Evolutionary conservation across 2,329 filamentous ascomycete genomes (phyloP).

Genomic region (Xylariales sp.): DNA sequence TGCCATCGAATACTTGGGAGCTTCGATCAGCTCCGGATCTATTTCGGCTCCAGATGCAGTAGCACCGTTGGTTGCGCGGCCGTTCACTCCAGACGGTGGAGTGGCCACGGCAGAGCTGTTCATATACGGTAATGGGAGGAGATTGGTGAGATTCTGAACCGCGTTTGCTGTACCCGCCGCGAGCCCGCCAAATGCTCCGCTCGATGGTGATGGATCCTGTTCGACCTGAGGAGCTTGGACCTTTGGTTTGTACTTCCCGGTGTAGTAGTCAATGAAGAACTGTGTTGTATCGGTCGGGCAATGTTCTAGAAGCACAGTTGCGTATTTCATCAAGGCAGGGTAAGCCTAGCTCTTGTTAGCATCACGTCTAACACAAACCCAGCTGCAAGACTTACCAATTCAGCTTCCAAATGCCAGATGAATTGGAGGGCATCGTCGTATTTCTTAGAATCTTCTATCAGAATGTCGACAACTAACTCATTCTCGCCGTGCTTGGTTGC

Average conservation of each 20-base stretch:
- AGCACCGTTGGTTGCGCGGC: slow-evolving; percentile 48
- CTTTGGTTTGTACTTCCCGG: slow-evolving; percentile 73
- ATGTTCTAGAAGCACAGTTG: slow-evolving; percentile 82
- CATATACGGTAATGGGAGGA: slow-evolving; percentile 84
- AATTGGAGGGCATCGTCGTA: slow-evolving; percentile 87
- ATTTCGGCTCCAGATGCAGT: slow-evolving; percentile 36
- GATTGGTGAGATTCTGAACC: slow-evolving; percentile 78
- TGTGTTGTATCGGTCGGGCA: slow-evolving; percentile 78
- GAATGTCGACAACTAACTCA: slow-evolving; percentile 88
- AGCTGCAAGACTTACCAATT: slow-evolving; percentile 50
- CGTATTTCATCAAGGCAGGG: slow-evolving; percentile 89
- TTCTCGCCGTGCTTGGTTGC: slow-evolving; percentile 92
- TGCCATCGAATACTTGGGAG: slow-evolving; percentile 68
- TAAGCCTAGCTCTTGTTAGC: slow-evolving; percentile 60
- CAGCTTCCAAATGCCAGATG: slow-evolving; percentile 81
- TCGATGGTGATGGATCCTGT: slow-evolving; percentile 30
- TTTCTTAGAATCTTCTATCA: slow-evolving; percentile 92
- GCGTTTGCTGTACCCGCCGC: slow-evolving; percentile 64
- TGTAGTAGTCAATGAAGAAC: slow-evolving; percentile 93
- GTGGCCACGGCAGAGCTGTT: slow-evolving; percentile 56
- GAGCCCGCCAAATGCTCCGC: slow-evolving; percentile 30
- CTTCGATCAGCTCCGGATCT: slow-evolving; percentile 39
- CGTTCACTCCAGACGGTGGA: slow-evolving; percentile 45
- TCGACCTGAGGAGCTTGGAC: slow-evolving; percentile 45
- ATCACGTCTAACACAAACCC: slow-evolving; percentile 6